Conservation (phyloP, 805 yeast genomes). For the Scheffersomyces ergatensis region DNA sequence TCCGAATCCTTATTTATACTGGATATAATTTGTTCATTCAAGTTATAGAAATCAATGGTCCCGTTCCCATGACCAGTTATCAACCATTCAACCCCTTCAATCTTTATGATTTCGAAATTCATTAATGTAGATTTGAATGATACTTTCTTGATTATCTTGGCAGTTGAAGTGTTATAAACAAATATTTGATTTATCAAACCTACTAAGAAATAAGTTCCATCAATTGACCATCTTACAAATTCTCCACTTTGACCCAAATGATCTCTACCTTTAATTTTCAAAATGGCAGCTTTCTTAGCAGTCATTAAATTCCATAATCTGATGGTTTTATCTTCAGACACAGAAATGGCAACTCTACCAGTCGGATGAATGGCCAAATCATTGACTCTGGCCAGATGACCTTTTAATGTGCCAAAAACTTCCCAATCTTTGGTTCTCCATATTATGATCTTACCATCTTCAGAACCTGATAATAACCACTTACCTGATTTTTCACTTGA, state of each 20-base stretch:
- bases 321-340: constrained; percentile 79
- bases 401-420: constrained; percentile 79
- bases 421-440: constrained; percentile 99
- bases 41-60: constrained; percentile 53
- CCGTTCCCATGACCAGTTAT: constrained; percentile 76
- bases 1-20: constrained; percentile 12
- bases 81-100: constrained; percentile 53
- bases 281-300: constrained; percentile 83
- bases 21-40: constrained; percentile 24
- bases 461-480: constrained; percentile 90
- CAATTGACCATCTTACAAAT: constrained; percentile 61
- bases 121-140: constrained; percentile 59
- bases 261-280: constrained; percentile 70
- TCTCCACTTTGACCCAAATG: constrained; percentile 65
- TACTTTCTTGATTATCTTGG: constrained; percentile 54
- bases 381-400: constrained; percentile 79
- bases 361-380: constrained; percentile 88
- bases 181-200: constrained; percentile 67
- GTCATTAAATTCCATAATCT: constrained; percentile 97
- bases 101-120: constrained; percentile 53
- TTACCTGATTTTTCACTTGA: constrained; percentile 54
- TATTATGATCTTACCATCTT: constrained; percentile 82
- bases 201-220: constrained; percentile 73
- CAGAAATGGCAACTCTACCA: constrained; percentile 87
- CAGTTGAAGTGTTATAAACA: constrained; percentile 61